Evolutionary conservation across 768 basidiomycete species (phyloP), one percentile per base, ranked within the genome.

Genomic region (Auriculariales sp.): DNA sequence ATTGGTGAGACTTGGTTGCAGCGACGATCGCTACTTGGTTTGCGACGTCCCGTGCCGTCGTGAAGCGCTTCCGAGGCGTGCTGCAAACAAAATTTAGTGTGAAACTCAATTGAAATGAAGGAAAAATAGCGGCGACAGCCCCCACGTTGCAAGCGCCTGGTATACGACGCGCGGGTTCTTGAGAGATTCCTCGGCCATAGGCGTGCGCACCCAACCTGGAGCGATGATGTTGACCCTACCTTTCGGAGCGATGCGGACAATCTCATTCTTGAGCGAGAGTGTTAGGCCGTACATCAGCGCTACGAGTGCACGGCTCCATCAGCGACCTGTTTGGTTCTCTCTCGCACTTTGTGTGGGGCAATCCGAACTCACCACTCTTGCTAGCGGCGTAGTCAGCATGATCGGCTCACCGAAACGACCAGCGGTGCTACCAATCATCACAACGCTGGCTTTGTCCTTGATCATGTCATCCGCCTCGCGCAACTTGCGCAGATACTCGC

Each of bases 231-330:
- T 86, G 3, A 85, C 82, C n/a, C 83, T 69, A 0, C 74, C 85
- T 49, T 62, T 69, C 0, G 82, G 79, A 0, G 83, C 82, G 52
- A 85, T 74, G 62, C 76, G 75, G 39, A 88, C 83, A 49, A 86
- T 84, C 63, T 88, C 83, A 60, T 86, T 87, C 65, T 87, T 86
- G 55, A 86, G 68, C 3, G 77, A 68, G 56, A 79, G 63, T 3
- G 74, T 75, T 29, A 86, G 58, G 1, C 83, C 85, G 53, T 82
- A 79, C 82, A 83, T 83, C 67, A 83, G 70, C 3, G 75, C 81
- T 81, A 17, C 6, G 39, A 22, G 39, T n/a, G 19, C 39, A 11
- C 17, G 7, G 6, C 9, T 44, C 7, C 4, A 24, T 25, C 4
- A 24, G 22, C 7, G 5, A 15, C 4, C 24, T 31, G 11, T 12